A percentile compares a stretch with the other conserved stretches of the same genome.
phyloP scores from a whole-genome alignment of 2,329 filamentous ascomycete genomes.

The Pleomassaria siparia region DNA sequence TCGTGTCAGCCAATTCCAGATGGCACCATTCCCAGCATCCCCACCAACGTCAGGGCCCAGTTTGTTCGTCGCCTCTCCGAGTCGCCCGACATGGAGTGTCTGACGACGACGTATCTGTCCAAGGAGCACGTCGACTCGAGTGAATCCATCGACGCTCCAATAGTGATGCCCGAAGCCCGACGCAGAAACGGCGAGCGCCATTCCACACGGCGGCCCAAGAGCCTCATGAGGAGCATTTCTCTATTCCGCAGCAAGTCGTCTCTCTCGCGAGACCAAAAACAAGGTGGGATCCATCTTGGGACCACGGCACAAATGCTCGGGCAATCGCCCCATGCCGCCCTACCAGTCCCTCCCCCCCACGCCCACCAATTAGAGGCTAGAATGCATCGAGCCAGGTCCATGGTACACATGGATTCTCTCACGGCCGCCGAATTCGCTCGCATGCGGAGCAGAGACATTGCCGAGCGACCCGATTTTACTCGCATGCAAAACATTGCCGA shows the following conservation, averaged over 20 bases:
- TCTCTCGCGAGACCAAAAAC: conserved; percentile 21
- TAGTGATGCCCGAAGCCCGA: conserved; percentile 8
- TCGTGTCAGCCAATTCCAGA: conserved; percentile 32
- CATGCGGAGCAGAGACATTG: conserved; percentile 36
- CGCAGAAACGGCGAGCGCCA: conserved; percentile 18
- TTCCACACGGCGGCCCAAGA: conserved; percentile 15
- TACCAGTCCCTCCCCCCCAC: conserved; percentile 28
- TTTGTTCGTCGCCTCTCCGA: conserved; percentile 40
- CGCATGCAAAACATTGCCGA: too few species aligned
- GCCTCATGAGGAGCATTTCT: conserved; percentile 30
- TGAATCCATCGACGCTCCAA: conserved; percentile 8
- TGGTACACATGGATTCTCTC: conserved; percentile 38
- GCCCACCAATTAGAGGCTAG: conserved; percentile 38
- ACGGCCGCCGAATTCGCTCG: conserved; percentile 40
- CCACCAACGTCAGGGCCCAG: conserved; percentile 35
- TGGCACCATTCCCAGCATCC: conserved; percentile 36
- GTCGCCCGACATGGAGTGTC: conserved; percentile 39
- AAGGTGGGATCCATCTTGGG: conserved; percentile 41
- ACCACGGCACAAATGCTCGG: conserved; percentile 47
- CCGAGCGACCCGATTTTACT: conserved; percentile 17
- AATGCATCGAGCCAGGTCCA: conserved; percentile 31
- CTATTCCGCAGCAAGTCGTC: conserved; percentile 33
- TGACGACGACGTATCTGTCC: conserved; percentile 39
- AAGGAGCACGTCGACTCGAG: conserved; percentile 25
- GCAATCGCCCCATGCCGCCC: conserved; percentile 46